Conservation (phyloP, 1,139 yeast species). For the Pichia sp. region DNA sequence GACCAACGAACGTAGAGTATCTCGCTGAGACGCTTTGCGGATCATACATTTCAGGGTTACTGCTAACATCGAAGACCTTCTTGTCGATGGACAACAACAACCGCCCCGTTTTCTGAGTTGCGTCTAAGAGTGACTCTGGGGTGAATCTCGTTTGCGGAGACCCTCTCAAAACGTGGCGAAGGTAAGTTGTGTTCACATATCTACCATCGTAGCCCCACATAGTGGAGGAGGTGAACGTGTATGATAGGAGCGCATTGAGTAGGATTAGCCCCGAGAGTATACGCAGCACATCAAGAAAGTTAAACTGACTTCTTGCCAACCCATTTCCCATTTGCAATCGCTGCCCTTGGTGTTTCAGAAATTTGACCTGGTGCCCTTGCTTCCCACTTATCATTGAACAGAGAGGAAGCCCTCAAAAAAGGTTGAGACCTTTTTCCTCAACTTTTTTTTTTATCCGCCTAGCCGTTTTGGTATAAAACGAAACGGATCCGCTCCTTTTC, state of each 20-base stretch:
- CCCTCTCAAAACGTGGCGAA: conserved; percentile 18
- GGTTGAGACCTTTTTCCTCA: conserved; percentile 1
- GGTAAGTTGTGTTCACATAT: conserved; percentile 44
- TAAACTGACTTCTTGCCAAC: conserved; percentile 6
- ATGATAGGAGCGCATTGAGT: conserved; percentile 46
- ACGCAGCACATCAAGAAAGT: conserved; percentile 39
- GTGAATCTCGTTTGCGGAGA: conserved; percentile 35
- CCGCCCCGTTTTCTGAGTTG: not conserved
- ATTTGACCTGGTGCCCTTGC: not conserved
- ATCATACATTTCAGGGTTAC: conserved; percentile 46
- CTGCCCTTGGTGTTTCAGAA: not conserved
- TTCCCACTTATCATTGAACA: not conserved
- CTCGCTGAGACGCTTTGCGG: conserved; percentile 44
- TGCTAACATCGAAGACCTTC: conserved; percentile 63
- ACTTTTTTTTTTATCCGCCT: not conserved
- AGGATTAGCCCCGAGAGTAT: conserved; percentile 45
- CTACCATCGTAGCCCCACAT: conserved; percentile 56
- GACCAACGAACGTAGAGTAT: conserved; percentile 59
- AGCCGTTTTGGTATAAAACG: conserved; percentile 9
- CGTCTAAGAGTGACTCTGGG: conserved; percentile 44
- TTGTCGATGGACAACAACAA: conserved; percentile 60
- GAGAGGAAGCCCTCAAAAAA: not conserved
- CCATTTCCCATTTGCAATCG: not conserved
- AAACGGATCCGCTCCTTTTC: not conserved
- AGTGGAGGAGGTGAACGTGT: conserved; percentile 44